Evolutionary conservation across 2,329 filamentous ascomycete genomes (phyloP), one percentile per base, ranked within the genome.

Genomic region (Cordyceps fumosorosea): DNA sequence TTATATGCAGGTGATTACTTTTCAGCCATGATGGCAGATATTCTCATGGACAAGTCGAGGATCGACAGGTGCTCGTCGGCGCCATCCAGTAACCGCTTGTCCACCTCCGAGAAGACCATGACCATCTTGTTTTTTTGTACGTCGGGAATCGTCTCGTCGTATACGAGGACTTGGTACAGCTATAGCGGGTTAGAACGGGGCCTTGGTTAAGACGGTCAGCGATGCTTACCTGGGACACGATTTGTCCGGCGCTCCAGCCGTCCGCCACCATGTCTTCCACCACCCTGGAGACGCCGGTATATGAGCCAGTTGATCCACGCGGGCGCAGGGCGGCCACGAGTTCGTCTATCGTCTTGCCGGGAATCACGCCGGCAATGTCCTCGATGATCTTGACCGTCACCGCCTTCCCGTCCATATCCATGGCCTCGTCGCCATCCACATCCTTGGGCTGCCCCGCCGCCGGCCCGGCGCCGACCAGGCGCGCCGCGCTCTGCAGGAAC

Each of bases 341-440:
- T 10, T 75, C 76, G 61, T 89, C 83, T 56, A 99, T 85, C 1
- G 91, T 90, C 12, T 73, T 69, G 16, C 87, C 82, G 0, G 96
- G 95, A 67, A 99, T 93, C 2, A 98, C 91, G 61, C 96, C 95
- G 0, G 95, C 93, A 72, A 99, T 99, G 69, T 99, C 95, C 72
- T 98, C 91, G 53, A 99, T 85, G 58, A 86, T 90, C 68, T 85
- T 85, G 44, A 93, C 83, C 0, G 92, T 93, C 53, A 98, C 85
- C 14, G 78, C 66, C 47, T 81, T 85, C 58, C 78, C 81, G 67
- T 82, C 81, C 34, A 80, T 78, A 63, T 89, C 84, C 78, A 89
- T 87, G 48, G 84, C 81, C 60, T 85, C 83, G 54, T 84, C 85
- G 1, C 76, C 81, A n/a, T 80, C 78, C 1, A 67, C 73, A 51